These are phyloP conservation scores for Colletotrichum horii DNA, from an alignment of 2,329 filamentous ascomycete species.

Conservation along the genomic window DNA sequence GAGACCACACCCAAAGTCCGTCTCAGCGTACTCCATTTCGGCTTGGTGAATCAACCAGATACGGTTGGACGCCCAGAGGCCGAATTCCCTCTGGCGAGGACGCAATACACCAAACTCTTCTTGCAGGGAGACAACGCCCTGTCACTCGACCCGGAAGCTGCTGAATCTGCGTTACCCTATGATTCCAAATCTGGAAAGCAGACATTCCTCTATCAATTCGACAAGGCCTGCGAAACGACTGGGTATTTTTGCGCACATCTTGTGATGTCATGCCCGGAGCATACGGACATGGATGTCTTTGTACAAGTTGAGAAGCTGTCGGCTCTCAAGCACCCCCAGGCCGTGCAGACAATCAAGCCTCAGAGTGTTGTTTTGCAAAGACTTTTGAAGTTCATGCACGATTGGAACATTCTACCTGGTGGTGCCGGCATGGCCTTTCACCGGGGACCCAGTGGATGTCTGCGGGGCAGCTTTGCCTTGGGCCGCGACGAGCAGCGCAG, in stretches of 20 bases:
- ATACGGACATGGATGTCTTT: not conserved
- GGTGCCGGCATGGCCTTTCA: not conserved
- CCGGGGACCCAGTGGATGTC: not conserved
- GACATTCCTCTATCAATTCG: not conserved
- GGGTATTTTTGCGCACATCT: not conserved
- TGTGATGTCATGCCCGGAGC: not conserved
- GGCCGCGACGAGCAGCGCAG: not conserved
- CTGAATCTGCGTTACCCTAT: not conserved
- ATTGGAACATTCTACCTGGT: not conserved
- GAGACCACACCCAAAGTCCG: not conserved
- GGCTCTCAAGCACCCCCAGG: not conserved
- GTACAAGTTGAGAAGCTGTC: not conserved
- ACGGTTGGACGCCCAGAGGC: not conserved
- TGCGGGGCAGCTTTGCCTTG: not conserved
- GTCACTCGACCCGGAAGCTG: accelerated
- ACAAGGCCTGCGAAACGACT: not conserved
- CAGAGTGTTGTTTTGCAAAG: not conserved
- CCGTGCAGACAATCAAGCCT: not conserved
- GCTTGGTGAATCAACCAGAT: not conserved
- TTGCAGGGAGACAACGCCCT: not conserved
- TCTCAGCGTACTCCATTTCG: not conserved
- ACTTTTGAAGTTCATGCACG: not conserved
- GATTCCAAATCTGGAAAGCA: not conserved
- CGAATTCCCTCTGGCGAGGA: not conserved
- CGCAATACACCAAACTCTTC: not conserved